Evolutionary conservation across 768 basidiomycete genomes (phyloP).

Genomic region (Amanita thiersii): DNA sequence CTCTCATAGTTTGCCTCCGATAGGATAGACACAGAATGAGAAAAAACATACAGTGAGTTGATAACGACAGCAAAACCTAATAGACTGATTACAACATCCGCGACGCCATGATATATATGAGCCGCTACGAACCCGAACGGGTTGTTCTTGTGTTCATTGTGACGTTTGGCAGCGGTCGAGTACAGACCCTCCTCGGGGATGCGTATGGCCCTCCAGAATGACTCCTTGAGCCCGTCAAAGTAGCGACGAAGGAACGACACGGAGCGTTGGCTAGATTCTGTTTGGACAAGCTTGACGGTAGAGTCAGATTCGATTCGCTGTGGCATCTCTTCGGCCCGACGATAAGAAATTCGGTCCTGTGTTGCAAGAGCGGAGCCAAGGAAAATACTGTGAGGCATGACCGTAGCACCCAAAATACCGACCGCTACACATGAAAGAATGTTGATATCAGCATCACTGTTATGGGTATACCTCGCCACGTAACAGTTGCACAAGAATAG

Average conservation of each 20-base stretch:
- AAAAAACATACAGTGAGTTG: conserved; percentile 60
- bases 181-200: conserved; percentile 25
- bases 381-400: conserved; percentile 93
- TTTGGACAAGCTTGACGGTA: neutral
- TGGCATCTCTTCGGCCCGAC: conserved; percentile 16
- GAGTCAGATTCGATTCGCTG: conserved; percentile 2
- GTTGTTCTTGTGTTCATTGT: conserved; percentile 53
- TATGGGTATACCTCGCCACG: no score
- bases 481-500: conserved; percentile 3
- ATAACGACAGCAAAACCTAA: conserved; percentile 84
- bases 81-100: conserved; percentile 61
- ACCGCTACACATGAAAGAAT: conserved; percentile 34
- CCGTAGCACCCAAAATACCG: conserved; percentile 75
- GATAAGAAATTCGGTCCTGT: conserved; percentile 56
- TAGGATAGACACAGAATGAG: no score
- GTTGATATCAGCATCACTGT: neutral
- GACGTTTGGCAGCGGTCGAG: conserved; percentile 29
- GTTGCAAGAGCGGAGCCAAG: conserved; percentile 82
- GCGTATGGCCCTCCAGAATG: conserved; percentile 26
- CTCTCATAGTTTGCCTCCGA: no score
- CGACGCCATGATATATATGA: conserved; percentile 57
- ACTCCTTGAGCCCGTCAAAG: conserved; percentile 15
- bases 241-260: conserved; percentile 8
- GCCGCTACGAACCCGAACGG: conserved; percentile 44
- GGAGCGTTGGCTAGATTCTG: neutral